Percentiles rank a stretch among this genome's conserved stretches.
Evolutionary conservation across 805 yeast genomes (phyloP).

Genomic region (Wickerhamiella sergipiensis): DNA sequence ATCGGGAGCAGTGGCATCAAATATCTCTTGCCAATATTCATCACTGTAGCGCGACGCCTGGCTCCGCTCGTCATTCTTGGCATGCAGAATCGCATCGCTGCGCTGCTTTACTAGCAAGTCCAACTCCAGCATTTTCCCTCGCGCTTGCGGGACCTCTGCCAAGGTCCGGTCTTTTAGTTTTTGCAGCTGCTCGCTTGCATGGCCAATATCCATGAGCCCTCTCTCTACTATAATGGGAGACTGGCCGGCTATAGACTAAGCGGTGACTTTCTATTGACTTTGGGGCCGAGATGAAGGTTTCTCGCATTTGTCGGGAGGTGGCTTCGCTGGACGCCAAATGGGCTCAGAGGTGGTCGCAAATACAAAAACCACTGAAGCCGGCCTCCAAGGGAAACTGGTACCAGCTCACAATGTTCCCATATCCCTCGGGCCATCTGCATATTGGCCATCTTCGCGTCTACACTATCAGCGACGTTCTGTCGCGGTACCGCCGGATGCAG

Average conservation of each 20-base stretch:
- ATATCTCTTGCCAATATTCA: neutral
- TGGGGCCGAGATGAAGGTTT: neutral
- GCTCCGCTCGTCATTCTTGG: neutral
- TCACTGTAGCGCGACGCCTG: neutral
- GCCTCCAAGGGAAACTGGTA: slow-evolving; percentile 32
- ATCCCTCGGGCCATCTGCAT: slow-evolving; percentile 87
- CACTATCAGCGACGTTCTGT: slow-evolving; percentile 73
- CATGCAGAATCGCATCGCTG: neutral
- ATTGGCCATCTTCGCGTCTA: slow-evolving; percentile 92
- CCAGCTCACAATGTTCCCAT: slow-evolving; percentile 83
- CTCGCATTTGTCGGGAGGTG: neutral
- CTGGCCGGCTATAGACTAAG: neutral
- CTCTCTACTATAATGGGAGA: neutral
- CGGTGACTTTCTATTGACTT: neutral
- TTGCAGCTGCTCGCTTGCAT: neutral
- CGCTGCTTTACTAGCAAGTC: neutral
- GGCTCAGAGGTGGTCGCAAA: neutral
- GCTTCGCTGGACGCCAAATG: slow-evolving; percentile 4
- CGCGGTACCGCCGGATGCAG: slow-evolving; percentile 62
- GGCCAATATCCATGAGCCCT: too few species aligned
- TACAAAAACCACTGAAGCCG: neutral
- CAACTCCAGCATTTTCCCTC: neutral
- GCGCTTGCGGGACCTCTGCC: neutral
- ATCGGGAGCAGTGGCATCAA: neutral
- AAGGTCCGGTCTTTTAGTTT: neutral